Evolutionary conservation across 2,329 filamentous ascomycete genomes (phyloP), one percentile per base, ranked within the genome.

Genomic region (Aspergillus ochraceus): DNA sequence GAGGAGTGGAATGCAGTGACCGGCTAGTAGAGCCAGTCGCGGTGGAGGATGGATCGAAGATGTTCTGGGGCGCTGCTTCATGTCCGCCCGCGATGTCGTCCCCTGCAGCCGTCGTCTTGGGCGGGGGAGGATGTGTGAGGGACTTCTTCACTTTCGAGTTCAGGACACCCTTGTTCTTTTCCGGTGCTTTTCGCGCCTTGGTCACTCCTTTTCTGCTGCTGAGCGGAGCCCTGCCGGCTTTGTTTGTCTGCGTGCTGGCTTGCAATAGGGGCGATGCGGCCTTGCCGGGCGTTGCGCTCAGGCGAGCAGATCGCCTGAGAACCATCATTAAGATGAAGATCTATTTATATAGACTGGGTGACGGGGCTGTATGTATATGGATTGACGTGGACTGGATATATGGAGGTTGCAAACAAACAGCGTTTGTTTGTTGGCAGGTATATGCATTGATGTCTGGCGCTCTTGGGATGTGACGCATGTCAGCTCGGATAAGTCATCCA

Each of bases 281-380:
- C 12, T 55, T 55, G 54, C 61, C 68, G 51, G 67, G 70, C 14
- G 36, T 42, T 42, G 73, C 70, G 52, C 74, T 75, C 32, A 83
- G 74, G 49, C 83, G 79, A 47, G 80, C 73, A 50, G 83, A 86
- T 56, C 83, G 81, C 63, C 84, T 73, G 11, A 84, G 71, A 45
- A 82, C 79, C 83, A 86, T 85, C 52, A 51, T 66, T 53, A 39
- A 29, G 46, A 51, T 66, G 52, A 42, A 29, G 46, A 19, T 4
- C 24, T 56, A 26, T 20, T 22, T 53, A 22, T 39, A 12, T 26
- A 53, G 47, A 50, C 36, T 42, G 45, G 22, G 2, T 14, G 30
- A 11, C 36, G 14, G 30, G 36, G 29, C 29, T 49, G 49, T 42
- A 55, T 36, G 4, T 51, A 49, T 47, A 59, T 50, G 8, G 8